Percentiles rank a stretch among this genome's conserved stretches.
Conservation (phyloP, 106 monocot genomes). For the Phalaenopsis aphrodite region DNA sequence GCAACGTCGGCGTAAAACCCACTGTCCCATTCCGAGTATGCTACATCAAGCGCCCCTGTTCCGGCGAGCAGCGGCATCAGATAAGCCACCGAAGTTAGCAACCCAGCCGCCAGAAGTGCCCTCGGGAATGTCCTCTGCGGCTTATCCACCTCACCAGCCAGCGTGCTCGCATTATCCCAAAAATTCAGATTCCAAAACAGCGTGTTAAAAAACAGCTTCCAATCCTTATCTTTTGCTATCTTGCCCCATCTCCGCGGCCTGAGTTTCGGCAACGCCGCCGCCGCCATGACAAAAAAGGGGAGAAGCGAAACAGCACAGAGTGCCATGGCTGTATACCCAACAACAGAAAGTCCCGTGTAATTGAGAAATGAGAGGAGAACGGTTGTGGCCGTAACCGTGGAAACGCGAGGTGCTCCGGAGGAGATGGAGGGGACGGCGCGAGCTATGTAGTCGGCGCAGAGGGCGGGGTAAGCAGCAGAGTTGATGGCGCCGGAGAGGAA, state of each 20-base stretch:
- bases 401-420: slow-evolving; percentile 17
- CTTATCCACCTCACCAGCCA: slow-evolving; percentile 79
- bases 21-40: slow-evolving; percentile 44
- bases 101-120: slow-evolving; percentile 51
- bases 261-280: slow-evolving; percentile 36
- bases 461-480: slow-evolving; percentile 63
- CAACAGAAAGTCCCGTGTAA: slow-evolving; percentile 56
- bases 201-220: slow-evolving; percentile 73
- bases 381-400: slow-evolving; percentile 21
- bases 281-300: slow-evolving; percentile 57
- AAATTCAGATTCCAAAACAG: slow-evolving; percentile 88
- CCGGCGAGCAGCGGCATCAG: slow-evolving; percentile 67
- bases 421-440: slow-evolving; percentile 30
- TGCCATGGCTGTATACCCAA: slow-evolving; percentile 56
- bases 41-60: slow-evolving; percentile 45
- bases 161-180: slow-evolving; percentile 82
- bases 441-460: slow-evolving; percentile 69
- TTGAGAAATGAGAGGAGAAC: slow-evolving; percentile 55
- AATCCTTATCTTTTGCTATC: slow-evolving; percentile 30
- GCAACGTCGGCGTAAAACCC: slow-evolving; percentile 79
- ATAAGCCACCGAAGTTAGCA: slow-evolving; percentile 60
- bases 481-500: slow-evolving; percentile 81
- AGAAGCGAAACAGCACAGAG: slow-evolving; percentile 43
- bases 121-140: slow-evolving; percentile 60
- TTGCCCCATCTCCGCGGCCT: slow-evolving; percentile 39